Evolutionary conservation across 805 yeast species (phyloP), one percentile per base, ranked within the genome.

Genomic region (Wickerhamomyces mucosus): DNA sequence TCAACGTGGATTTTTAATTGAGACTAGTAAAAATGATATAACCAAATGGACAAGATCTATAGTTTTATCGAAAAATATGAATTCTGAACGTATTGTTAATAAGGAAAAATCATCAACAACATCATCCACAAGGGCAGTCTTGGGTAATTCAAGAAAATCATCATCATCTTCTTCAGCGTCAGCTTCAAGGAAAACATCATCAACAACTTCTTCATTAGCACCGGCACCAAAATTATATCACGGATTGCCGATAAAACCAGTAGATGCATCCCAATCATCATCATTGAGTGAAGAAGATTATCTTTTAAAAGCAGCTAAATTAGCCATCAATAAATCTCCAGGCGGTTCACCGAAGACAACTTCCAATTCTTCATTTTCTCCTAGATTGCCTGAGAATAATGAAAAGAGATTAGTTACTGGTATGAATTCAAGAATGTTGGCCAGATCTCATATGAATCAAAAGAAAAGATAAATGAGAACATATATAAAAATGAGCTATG

Each of bases 401-500:
- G 26, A 23, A 5, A 23, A 13, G 10, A 23, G 26, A 23, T 7
- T 16, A 13, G 26, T 75, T 15, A 73, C 80, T 3, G 58, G 74
- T 12, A 59, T 68, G 68, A 75, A 73, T 48, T 76, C 83, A 6
- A 72, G 71, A 43, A 59, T 78, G 28, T 53, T 77, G 36, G 76
- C 81, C 5, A 56, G 83, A 45, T 68, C 75, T 31, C 59, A 62
- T 15, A 54, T 75, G 38, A 65, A 59, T 34, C 65, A 59, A 47
- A 47, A 44, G 32, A 36, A 34, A 24, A 34, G 33, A 30, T 31
- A 18, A 29, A 19, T n/a, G n/a, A n/a, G n/a, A n/a, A n/a, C n/a
- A n/a, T n/a, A n/a, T n/a, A n/a, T n/a, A 42, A 42, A 47, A 47
- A 48, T 47, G 50, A 46, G 44, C 45, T 44, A 47, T 44, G 44